Percentiles rank a stretch among this genome's conserved stretches.
These are phyloP conservation scores for Magnaporthales sp. DNA, from an alignment of 2,329 filamentous ascomycete genomes.

Conservation along the genomic window DNA sequence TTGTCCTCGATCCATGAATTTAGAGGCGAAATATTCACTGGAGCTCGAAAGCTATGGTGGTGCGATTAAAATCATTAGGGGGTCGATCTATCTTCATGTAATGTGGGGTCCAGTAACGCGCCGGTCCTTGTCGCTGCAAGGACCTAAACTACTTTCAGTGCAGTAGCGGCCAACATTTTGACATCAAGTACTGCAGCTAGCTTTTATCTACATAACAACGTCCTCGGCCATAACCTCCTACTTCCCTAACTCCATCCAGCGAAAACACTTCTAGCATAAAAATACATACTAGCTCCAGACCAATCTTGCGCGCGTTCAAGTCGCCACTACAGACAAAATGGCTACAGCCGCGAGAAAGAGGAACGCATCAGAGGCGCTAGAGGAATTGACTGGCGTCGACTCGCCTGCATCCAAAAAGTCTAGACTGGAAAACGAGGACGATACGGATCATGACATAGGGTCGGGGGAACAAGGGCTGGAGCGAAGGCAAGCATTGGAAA, in stretches of 20 bases:
- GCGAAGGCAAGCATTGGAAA: neutral
- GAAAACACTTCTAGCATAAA: neutral
- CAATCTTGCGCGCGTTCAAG: neutral
- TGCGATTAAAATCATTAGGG: constrained; percentile 4
- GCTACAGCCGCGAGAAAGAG: constrained; percentile 32
- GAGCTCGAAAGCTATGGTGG: constrained; percentile 8
- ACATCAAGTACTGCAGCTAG: neutral
- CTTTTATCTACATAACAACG: neutral
- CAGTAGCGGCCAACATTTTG: neutral
- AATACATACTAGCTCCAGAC: neutral
- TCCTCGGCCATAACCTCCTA: neutral
- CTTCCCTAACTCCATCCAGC: neutral
- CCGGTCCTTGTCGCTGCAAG: neutral
- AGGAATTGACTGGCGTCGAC: constrained; percentile 42
- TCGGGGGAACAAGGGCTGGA: neutral
- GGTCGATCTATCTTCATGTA: neutral
- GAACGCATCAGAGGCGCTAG: constrained; percentile 50
- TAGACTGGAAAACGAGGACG: constrained; percentile 29
- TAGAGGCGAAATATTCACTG: neutral
- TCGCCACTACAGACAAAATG: neutral
- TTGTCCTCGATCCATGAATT: no score
- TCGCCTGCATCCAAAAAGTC: constrained; percentile 54
- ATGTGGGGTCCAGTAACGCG: neutral
- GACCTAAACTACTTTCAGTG: neutral
- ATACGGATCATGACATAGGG: neutral